Conservation (phyloP, 2,329 filamentous ascomycete species). For the Aschersonia sp. region DNA sequence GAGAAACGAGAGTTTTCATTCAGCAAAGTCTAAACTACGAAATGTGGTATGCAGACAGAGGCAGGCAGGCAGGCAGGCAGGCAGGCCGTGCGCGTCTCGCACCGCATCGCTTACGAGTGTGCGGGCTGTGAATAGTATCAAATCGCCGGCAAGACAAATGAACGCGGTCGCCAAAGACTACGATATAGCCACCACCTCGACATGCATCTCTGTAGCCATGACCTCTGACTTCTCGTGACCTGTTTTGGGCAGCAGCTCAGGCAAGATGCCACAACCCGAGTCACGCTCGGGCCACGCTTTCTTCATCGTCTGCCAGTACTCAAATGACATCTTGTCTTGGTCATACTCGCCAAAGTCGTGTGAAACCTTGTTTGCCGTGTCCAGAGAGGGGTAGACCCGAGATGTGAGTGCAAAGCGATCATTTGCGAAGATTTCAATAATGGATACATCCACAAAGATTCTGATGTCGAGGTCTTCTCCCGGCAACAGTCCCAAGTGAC, state of each 20-base stretch:
- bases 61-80: too few relatives aligned
- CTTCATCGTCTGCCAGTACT: slow-evolving; percentile 1
- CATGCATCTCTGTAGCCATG: background rate
- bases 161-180: background rate
- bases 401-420: slow-evolving; percentile 9
- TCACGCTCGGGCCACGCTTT: slow-evolving; percentile 3
- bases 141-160: background rate
- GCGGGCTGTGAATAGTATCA: too few relatives aligned
- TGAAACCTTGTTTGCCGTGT: background rate
- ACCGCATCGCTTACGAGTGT: too few relatives aligned
- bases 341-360: slow-evolving; percentile 3
- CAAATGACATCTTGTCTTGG: background rate
- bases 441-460: slow-evolving; percentile 9
- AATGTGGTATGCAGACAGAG: too few relatives aligned
- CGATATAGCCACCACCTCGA: slow-evolving; percentile 1
- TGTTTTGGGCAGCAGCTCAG: slow-evolving; percentile 1
- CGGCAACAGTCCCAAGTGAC: slow-evolving; percentile 1
- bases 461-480: slow-evolving; percentile 8
- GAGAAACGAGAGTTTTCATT: too few relatives aligned
- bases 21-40: too few relatives aligned
- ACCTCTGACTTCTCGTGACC: background rate
- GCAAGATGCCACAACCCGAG: slow-evolving; percentile 1
- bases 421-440: slow-evolving; percentile 10
- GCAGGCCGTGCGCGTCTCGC: too few relatives aligned
- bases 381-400: slow-evolving; percentile 8